Base-by-base conservation (phyloP, 2,329 filamentous ascomycete species). In the Beauveria pseudobassiana region DNA sequence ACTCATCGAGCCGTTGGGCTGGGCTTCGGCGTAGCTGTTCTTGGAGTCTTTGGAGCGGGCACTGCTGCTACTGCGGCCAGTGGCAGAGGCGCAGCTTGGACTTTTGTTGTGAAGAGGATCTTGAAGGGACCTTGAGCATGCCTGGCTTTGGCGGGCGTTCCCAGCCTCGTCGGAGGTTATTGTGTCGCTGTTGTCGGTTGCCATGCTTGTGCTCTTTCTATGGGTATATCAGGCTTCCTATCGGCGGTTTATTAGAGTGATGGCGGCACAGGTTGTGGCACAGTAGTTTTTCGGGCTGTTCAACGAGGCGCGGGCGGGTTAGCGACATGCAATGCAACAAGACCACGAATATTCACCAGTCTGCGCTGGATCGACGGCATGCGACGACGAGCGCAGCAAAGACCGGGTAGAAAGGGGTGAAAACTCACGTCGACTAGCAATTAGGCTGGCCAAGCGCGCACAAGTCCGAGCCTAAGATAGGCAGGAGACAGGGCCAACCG, bases 1-100 rank as follows among this genome's bases (percentile, higher is more conserved):
- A 67, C 84, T 85, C 64, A 84, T 81, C 75, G 87, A 90, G 68
- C 85, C 84, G 75, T 88, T 88, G 69, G 85, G 80, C 69, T 83
- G 81, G 66, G 82, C 79, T 64, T 81, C 85, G 61, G 85, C 75
- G 68, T 87, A 84, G 74, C 86, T 89, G 66, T 80, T 77, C 75
- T 82, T 86, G 64, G 84, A 87, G 67, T 84, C 85, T 73, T 85
- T 88, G 54, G 87, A 89, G 66, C 81, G 80, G 63, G 82, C 81
- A 67, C 83, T 82, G 67, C 86, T 84, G 71, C 84, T 88, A 68
- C 85, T 85, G 71, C 81, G 77, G 73, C 77, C 81, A 48, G 84
- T 85, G 50, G 82, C 78, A 61, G 83, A 83, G 61, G 79, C 50
- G 83, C 86, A 64, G 82, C 77, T 71, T 87, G 82, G 69, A 82